Evolutionary conservation across 257 asterid genomes (phyloP), one percentile per base, ranked within the genome.

Genomic region (Nicotiana paniculata): DNA sequence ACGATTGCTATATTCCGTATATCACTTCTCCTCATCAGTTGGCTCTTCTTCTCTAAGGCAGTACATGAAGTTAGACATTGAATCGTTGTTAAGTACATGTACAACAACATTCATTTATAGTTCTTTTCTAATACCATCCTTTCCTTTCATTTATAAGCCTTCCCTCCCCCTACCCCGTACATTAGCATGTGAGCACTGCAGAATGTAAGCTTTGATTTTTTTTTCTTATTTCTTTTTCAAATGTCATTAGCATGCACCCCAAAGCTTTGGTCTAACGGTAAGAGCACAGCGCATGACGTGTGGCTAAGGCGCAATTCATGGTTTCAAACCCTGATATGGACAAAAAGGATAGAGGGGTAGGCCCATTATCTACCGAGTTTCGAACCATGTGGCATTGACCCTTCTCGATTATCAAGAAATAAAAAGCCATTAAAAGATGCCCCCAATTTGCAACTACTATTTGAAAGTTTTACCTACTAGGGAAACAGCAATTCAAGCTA

Each of bases 1-100:
- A 96, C 98, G 81, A 96, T 94, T 32, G 99, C 99, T 76, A 96
- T 94, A 87, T 94, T 96, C 62, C 99, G 90, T 84, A 96, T 85
- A 82, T 90, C 99, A 79, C 61, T 86, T 88, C 99, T 91, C 89
- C 98, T 90, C 33, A 89, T 80, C 90, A 96, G 79, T 83, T 92
- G 96, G 82, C 30, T 59, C 92, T 83, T 91, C 75, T 79, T 89
- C 87, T 91, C 98, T 93, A 83, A 82, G 33, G 85, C 74, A 81
- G 72, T 79, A 51, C 65, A 81, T 86, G 28, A 81, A 82, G 79
- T 83, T 74, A 83, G 6, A 59, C 32, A 83, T 80, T 33, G 18
- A 48, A 80, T 64, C 67, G 24, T 35, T 48, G 24, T 35, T 48
- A 32, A n/a, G 81, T 16, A 66, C 35, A 33, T 21, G 46, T 18